Evolutionary conservation across 2,329 filamentous ascomycete species (phyloP).

Genomic region (Colletotrichum chlorophyti): DNA sequence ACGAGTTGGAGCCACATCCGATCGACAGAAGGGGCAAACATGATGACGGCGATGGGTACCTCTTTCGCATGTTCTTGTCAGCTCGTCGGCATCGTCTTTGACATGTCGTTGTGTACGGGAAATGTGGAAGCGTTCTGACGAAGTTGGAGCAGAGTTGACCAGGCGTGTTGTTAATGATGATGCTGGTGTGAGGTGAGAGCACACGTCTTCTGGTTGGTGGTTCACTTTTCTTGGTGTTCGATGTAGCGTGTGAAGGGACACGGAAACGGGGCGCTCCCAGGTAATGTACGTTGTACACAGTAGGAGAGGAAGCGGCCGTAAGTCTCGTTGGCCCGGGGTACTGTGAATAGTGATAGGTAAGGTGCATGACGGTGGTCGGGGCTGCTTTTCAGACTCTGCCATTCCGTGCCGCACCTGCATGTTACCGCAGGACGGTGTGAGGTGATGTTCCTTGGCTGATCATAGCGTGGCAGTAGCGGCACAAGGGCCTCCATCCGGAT

Average conservation of each 20-base stretch:
- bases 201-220: too few relatives aligned
- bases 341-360: background rate
- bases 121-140: too few relatives aligned
- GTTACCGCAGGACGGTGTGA: background rate
- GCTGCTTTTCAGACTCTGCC: background rate
- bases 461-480: too few relatives aligned
- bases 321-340: background rate
- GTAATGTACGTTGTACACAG: background rate
- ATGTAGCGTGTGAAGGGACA: background rate
- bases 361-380: background rate
- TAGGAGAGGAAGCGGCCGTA: too few relatives aligned
- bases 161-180: too few relatives aligned
- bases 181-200: too few relatives aligned
- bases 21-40: background rate
- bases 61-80: background rate
- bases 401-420: constrained; percentile 14
- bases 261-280: background rate
- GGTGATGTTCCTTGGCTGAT: background rate
- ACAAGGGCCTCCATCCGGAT: background rate
- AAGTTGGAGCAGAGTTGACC: too few relatives aligned
- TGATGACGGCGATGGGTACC: constrained; percentile 4
- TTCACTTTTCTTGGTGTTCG: too few relatives aligned
- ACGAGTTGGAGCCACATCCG: constrained; percentile 15
- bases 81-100: too few relatives aligned
- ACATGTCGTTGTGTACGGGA: too few relatives aligned